phyloP scores from a whole-genome alignment of 73 alveolate genomes.

The Tetrahymena borealis region DNA sequence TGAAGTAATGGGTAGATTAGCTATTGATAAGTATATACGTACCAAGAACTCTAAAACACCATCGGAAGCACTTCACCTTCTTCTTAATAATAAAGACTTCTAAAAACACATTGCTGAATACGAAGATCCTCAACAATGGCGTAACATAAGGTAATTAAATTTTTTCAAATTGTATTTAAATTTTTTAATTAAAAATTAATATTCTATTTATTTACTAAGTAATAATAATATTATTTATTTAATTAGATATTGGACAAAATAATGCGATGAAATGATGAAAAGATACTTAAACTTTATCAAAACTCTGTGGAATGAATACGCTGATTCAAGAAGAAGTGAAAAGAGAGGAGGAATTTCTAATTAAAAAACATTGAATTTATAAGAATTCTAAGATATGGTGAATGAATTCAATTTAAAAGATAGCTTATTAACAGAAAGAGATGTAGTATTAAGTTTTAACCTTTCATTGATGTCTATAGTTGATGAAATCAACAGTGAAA shows the following conservation, averaged over 20 bases:
- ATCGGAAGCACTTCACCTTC: not conserved
- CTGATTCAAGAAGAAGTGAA: not conserved
- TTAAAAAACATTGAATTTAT: not conserved
- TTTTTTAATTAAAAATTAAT: not conserved
- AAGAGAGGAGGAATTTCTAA: not conserved
- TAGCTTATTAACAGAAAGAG: constrained; percentile 32
- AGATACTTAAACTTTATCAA: not conserved
- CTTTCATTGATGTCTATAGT: constrained; percentile 43
- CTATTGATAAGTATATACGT: constrained; percentile 37
- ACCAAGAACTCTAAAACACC: not conserved
- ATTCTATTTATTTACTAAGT: no score
- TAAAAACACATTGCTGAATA: not conserved
- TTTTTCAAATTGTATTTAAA: not conserved
- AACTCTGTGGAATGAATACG: not conserved
- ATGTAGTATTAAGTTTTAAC: constrained; percentile 29
- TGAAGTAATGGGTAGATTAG: constrained; percentile 47
- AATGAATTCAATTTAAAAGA: constrained; percentile 21
- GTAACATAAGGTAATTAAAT: not conserved
- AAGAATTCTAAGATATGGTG: constrained; percentile 38
- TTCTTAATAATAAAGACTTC: not conserved
- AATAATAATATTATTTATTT: no score
- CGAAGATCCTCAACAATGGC: not conserved
- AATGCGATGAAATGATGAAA: not conserved
- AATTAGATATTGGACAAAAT: not conserved
- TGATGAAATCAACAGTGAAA: constrained; percentile 43